phyloP scores from a whole-genome alignment of 306 rosid genomes.

The Acacia melanoxylon region DNA sequence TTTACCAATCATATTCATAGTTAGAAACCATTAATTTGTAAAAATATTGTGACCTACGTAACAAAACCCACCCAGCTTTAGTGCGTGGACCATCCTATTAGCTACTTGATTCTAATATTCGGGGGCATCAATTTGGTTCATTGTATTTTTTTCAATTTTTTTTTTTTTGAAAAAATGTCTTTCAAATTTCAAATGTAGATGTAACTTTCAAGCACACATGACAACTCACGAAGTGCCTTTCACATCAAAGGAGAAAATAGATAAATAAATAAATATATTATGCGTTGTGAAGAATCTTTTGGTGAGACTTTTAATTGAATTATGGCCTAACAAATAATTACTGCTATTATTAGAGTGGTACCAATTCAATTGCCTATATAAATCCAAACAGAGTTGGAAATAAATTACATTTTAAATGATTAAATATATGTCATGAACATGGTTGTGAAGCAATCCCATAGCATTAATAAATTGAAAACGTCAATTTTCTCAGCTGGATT shows the following conservation, averaged over 20 bases:
- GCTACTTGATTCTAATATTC: conserved; percentile 29
- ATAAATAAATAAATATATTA: conserved; percentile 18
- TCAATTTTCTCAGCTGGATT: not conserved
- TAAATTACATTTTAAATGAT: not conserved
- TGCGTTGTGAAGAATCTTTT: conserved; percentile 23
- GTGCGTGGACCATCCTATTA: conserved; percentile 52
- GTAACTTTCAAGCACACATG: conserved; percentile 47
- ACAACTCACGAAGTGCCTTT: conserved; percentile 47
- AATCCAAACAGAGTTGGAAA: not conserved
- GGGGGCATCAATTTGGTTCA: conserved; percentile 19
- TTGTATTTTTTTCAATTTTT: not conserved
- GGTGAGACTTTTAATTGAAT: conserved; percentile 9
- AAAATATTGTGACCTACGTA: not conserved
- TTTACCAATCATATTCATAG: not conserved
- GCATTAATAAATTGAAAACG: not conserved
- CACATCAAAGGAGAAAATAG: conserved; percentile 41
- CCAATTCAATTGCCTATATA: conserved; percentile 24
- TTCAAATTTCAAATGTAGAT: conserved; percentile 33
- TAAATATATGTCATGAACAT: not conserved
- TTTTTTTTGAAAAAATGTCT: not conserved
- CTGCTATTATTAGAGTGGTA: conserved; percentile 33
- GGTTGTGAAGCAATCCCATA: not conserved
- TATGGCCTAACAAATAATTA: conserved; percentile 27
- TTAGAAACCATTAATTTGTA: not conserved
- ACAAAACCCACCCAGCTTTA: conserved; percentile 29